Conservation (phyloP, 106 monocot species). For the Alisma plantagoaquatica region DNA sequence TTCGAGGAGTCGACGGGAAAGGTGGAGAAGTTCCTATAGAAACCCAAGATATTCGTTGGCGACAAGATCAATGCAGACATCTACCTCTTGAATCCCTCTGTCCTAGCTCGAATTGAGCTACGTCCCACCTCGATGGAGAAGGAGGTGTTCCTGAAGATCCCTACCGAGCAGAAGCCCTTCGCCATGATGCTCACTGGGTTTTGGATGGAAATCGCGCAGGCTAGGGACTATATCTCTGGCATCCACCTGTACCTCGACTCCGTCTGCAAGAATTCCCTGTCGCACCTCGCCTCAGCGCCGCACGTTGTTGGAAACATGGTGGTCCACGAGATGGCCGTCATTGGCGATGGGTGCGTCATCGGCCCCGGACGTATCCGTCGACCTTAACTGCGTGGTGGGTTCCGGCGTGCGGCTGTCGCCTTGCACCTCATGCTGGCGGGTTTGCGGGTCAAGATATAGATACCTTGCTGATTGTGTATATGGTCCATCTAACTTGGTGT, state of each 20-base stretch:
- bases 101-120: constrained; percentile 29
- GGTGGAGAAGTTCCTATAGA: constrained; percentile 40
- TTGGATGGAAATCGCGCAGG: constrained; percentile 80
- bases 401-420: constrained; percentile 64
- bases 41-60: too few species aligned
- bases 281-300: constrained; percentile 29
- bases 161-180: constrained; percentile 34
- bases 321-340: constrained; percentile 52
- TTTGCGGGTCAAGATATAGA: too few species aligned
- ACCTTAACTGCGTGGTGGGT: constrained; percentile 59
- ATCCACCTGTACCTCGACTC: constrained; percentile 47
- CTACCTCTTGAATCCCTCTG: constrained; percentile 17
- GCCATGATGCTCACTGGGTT: constrained; percentile 72
- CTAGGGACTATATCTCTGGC: constrained; percentile 65
- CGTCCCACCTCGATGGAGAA: constrained; percentile 69
- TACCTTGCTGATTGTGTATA: too few species aligned
- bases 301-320: constrained; percentile 62
- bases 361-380: constrained; percentile 65
- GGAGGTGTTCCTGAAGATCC: constrained; percentile 61
- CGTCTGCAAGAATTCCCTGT: constrained; percentile 29
- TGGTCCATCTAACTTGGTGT: too few species aligned
- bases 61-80: constrained; percentile 24
- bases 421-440: too few species aligned
- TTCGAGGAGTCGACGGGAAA: constrained; percentile 17
- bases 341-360: constrained; percentile 62